Conservation (phyloP, 768 basidiomycete species). For the Boletus tylopilopsis region DNA sequence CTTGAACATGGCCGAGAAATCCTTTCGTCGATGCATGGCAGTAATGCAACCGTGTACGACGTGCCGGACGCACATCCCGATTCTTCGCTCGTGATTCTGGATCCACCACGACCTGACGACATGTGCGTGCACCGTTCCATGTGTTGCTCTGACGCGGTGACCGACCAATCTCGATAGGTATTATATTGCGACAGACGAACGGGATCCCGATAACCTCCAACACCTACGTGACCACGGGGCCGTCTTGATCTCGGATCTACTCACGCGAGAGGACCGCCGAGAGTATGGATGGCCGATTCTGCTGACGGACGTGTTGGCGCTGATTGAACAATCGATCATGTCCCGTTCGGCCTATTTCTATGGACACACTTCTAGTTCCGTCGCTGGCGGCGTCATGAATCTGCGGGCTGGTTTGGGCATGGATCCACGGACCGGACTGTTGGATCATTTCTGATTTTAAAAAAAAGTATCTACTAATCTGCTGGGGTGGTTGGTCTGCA, state of each 20-base stretch:
- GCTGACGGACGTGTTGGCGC: constrained; percentile 39
- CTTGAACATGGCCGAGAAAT: constrained; percentile 17
- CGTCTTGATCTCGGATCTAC: constrained; percentile 38
- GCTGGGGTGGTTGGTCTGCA: no score
- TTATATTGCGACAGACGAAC: constrained; percentile 44
- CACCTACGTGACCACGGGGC: constrained; percentile 35
- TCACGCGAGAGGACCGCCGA: constrained; percentile 39
- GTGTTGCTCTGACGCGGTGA: background rate
- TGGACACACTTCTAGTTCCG: constrained; percentile 38
- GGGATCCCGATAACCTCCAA: constrained; percentile 29
- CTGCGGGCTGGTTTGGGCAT: constrained; percentile 38
- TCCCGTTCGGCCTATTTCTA: constrained; percentile 38
- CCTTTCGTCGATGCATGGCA: constrained; percentile 21
- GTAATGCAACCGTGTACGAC: constrained; percentile 13
- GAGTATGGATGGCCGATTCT: constrained; percentile 41
- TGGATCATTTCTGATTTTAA: no score
- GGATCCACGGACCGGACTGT: constrained; percentile 37
- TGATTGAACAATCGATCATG: constrained; percentile 41
- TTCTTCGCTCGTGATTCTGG: constrained; percentile 16
- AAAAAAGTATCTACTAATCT: no score
- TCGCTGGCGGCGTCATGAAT: constrained; percentile 40
- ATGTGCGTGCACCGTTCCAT: constrained; percentile 8
- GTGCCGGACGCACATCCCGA: constrained; percentile 22
- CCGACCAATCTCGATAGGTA: constrained; percentile 19
- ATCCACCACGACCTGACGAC: constrained; percentile 24